Evolutionary conservation across 2,329 filamentous ascomycete genomes (phyloP), one percentile per base, ranked within the genome.

Genomic region (Apiospora arundinis): DNA sequence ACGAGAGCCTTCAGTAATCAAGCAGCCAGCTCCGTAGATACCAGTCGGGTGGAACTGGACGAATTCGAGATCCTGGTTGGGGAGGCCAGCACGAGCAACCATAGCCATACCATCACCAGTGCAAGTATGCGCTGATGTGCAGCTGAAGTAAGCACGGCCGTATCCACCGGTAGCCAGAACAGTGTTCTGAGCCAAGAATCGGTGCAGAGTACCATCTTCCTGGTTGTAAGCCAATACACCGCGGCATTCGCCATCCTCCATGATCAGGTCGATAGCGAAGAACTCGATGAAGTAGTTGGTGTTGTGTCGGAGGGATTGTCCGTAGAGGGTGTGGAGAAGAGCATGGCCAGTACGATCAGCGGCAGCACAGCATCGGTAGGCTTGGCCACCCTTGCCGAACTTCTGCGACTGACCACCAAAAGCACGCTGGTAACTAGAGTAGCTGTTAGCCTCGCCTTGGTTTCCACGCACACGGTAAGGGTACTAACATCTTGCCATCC

Each of bases 201-300:
- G 92, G 88, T 99, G 96, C 73, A 98, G 91, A 44, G 95, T 98
- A 75, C 96, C 96, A 81, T 99, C 96, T 86, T 99, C 95, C 86
- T 98, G 95, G 90, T 98, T 98, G 86, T 98, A 98, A 72, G 95
- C 95, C 76, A 98, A 89, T 76, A 98, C 93, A 90, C 96, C 96
- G 77, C 95, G 95, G 88, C 95, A 98, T 84, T 95, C 93, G 73
- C 95, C 95, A 79, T 97, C 93, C 86, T 98, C 93, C 96, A 98
- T 98, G 79, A 99, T 93, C 84, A 98, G 87, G 82, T 98, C 96
- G 76, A 97, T 90, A 78, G 95, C 96, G 83, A 98, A 99, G 89
- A 95, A 98, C 85, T 98, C 96, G 83, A 99, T 98, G 86, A 99
- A 98, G 90, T 98, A 99, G 88, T 98, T 98, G 81, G 95, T 98